Evolutionary conservation across 306 rosid species (phyloP).

Genomic region (Ceratonia siliqua): DNA sequence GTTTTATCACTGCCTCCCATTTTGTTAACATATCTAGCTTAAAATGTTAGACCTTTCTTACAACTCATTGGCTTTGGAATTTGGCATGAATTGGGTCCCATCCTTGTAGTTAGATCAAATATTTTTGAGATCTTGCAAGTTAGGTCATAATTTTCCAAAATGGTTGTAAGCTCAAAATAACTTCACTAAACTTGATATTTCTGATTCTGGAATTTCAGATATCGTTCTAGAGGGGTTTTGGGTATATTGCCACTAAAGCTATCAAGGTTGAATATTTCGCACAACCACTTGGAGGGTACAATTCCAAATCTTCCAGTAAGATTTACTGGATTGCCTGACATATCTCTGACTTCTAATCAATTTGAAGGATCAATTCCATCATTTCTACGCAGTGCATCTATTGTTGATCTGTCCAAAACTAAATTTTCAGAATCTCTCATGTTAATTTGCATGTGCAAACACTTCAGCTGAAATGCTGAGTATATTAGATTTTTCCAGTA

Average conservation of each 20-base stretch:
- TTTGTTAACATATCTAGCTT: background rate
- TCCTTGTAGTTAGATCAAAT: background rate
- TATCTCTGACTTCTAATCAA: background rate
- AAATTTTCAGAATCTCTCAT: background rate
- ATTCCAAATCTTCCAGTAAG: background rate
- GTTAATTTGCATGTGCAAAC: background rate
- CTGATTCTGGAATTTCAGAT: background rate
- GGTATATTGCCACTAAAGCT: background rate
- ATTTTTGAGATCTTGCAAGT: background rate
- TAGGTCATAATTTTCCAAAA: conserved; percentile 19
- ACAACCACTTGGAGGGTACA: background rate
- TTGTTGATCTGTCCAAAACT: background rate
- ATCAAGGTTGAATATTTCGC: background rate
- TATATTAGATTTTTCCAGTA: background rate
- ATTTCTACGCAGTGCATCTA: background rate
- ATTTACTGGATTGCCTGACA: background rate
- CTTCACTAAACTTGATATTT: background rate
- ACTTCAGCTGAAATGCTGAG: background rate
- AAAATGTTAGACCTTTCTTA: background rate
- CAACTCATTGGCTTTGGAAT: background rate
- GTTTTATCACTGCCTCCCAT: background rate
- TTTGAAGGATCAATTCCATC: conserved; percentile 8
- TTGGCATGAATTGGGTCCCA: conserved; percentile 8
- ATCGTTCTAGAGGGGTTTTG: conserved; percentile 12
- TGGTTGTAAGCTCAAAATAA: conserved; percentile 9